A percentile compares a stretch with the other conserved stretches of the same genome.
Conservation (phyloP, 495 filamentous ascomycete genomes). For the Hyaloscypha finlandica region DNA sequence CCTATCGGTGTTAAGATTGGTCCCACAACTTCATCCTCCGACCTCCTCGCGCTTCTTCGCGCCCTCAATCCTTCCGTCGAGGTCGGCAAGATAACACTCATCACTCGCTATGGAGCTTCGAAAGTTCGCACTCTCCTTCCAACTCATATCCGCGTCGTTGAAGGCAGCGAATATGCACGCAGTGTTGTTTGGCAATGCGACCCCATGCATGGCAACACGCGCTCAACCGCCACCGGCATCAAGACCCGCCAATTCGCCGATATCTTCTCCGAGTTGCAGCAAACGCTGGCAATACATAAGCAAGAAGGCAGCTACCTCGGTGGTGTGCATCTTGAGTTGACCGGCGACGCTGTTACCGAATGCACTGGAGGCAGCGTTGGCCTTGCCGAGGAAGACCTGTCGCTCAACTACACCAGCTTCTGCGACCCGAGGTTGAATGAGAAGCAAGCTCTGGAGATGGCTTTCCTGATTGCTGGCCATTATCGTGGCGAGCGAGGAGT, state of each 20-base stretch:
- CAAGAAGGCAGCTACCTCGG: conserved; percentile 82
- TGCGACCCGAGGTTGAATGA: conserved; percentile 96
- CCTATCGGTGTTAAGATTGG: conserved; percentile 96
- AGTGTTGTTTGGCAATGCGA: conserved; percentile 96
- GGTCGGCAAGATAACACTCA: conserved; percentile 89
- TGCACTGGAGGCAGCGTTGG: conserved; percentile 90
- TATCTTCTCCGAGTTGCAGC: conserved; percentile 81
- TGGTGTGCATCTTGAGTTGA: conserved; percentile 92
- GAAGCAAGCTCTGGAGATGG: conserved; percentile 94
- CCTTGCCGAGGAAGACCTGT: conserved; percentile 82
- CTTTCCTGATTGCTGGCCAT: conserved; percentile 88
- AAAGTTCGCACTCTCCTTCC: conserved; percentile 73
- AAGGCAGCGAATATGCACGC: conserved; percentile 65
- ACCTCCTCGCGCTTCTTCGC: conserved; percentile 75
- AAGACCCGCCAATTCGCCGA: conserved; percentile 88
- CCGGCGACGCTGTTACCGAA: conserved; percentile 94
- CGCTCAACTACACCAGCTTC: conserved; percentile 87
- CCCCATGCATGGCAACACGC: conserved; percentile 94
- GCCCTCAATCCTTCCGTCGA: conserved; percentile 81
- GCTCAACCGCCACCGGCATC: conserved; percentile 67
- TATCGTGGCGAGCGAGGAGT: conserved; percentile 11
- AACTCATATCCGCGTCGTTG: conserved; percentile 82
- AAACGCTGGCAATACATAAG: conserved; percentile 80
- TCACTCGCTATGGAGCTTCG: conserved; percentile 86
- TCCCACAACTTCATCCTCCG: conserved; percentile 71